Base-by-base conservation (phyloP, 1,284 basidiomycete species). In the Heterobasidion annosum region DNA sequence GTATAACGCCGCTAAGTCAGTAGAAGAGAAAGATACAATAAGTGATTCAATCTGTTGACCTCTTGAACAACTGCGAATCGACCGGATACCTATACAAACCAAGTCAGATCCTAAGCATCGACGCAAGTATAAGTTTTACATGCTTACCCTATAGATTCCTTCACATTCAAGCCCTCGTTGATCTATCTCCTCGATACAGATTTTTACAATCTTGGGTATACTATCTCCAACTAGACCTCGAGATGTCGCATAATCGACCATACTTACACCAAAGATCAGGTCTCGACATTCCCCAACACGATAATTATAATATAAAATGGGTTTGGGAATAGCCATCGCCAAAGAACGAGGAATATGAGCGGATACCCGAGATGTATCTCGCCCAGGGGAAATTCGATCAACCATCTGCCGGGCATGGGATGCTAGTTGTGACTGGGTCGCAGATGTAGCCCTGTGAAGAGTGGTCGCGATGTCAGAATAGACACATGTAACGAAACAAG, bases 201-300 rank as follows among this genome's bases (percentile, higher is more conserved):
- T 83, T 56, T 78, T 78, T 9, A 98, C 76, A 55, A 98, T 88
- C 65, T 86, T 86, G 0, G 96, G 96, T 2, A 91, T 76, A 34
- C 91, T 81, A 9, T 81, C 79, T 45, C 91, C 87, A 42, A 75
- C 76, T n/a, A 89, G 69, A 50, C 81, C 81, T 58, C 92, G 83
- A 4, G 89, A 81, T 34, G 88, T 93, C 10, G 94, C 91, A 66
- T 99, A 98, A 67, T 98, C 95, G 52, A 88, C 85, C 53, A 99
- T 72, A 59, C 83, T 86, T 58, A 98, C 87, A 25, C 96, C 96
- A 66, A 98, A 98, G 49, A 98, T 89, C 37, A 99, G 74, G 64
- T 92, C 89, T 52, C 79, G 80, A 64, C 93, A 98, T 65, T 88
- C 85, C 19, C 96, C 97, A 44, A 97, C 89, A 61, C 81, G 78